phyloP scores from a whole-genome alignment of 495 filamentous ascomycete species.

The Xylaria curta region DNA sequence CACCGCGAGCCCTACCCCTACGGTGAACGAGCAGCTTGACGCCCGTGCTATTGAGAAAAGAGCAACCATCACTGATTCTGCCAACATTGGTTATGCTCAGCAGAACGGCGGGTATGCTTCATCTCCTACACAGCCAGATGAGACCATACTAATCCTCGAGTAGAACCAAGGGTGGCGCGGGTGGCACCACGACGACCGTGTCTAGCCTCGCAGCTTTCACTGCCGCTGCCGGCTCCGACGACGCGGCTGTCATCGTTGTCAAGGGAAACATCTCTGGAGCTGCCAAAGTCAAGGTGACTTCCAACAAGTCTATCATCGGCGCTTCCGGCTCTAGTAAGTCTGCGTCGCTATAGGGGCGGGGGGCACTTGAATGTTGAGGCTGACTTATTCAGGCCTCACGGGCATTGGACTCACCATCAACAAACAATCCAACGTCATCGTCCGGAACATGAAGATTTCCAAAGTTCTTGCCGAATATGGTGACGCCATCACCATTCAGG shows the following conservation, averaged over 20 bases:
- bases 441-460: conserved; percentile 66
- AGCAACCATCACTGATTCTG: conserved; percentile 43
- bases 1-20: conserved; percentile 34
- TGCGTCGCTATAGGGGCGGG: not conserved
- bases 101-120: conserved; percentile 30
- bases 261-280: conserved; percentile 52
- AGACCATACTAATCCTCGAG: conserved; percentile 1
- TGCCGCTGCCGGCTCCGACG: conserved; percentile 52
- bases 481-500: conserved; percentile 66
- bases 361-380: not conserved
- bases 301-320: conserved; percentile 65
- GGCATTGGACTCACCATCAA: conserved; percentile 58
- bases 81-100: conserved; percentile 40
- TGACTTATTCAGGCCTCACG: conserved; percentile 41
- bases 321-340: conserved; percentile 40
- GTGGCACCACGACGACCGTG: conserved; percentile 65
- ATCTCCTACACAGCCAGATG: not conserved
- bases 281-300: conserved; percentile 53
- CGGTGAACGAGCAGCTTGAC: conserved; percentile 61
- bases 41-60: conserved; percentile 54
- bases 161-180: conserved; percentile 63
- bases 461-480: conserved; percentile 65
- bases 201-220: conserved; percentile 61
- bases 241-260: conserved; percentile 56
- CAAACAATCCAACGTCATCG: conserved; percentile 58